phyloP scores from a whole-genome alignment of 2,329 filamentous ascomycete species.

The Claviceps maximensis region DNA sequence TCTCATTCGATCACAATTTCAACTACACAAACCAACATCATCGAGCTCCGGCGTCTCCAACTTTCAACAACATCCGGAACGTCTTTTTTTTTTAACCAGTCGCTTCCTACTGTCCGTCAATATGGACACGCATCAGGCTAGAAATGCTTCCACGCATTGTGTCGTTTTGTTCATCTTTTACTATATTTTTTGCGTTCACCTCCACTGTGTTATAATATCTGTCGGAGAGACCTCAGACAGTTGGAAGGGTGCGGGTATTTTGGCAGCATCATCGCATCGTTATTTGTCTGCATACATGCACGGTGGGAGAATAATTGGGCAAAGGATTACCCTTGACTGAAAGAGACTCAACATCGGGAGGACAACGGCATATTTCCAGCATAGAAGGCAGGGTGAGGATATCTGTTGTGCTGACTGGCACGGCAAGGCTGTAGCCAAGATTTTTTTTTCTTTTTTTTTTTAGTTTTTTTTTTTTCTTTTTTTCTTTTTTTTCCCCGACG shows the following conservation, averaged over 20 bases:
- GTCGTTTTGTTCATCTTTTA: not conserved
- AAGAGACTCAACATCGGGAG: not conserved
- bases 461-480: not conserved
- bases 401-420: not conserved
- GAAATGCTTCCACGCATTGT: not conserved
- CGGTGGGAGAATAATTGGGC: not conserved
- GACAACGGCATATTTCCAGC: not conserved
- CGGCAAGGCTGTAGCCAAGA: not conserved
- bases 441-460: not conserved
- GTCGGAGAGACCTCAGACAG: not conserved
- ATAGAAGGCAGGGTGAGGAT: too few species aligned
- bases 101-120: not conserved
- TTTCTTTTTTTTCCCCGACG: not conserved
- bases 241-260: not conserved
- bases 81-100: not conserved
- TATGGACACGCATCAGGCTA: not conserved
- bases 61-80: conserved; percentile 1
- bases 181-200: not conserved
- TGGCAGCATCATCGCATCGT: conserved; percentile 2
- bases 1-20: not conserved
- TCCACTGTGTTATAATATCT: conserved; percentile 1
- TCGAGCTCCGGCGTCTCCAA: not conserved
- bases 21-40: not conserved
- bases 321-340: not conserved
- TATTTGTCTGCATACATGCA: not conserved